Percentiles rank a stretch among this genome's conserved stretches.
phyloP scores from a whole-genome alignment of 192 early-diverging fungal species.

The Endogone sp. region DNA sequence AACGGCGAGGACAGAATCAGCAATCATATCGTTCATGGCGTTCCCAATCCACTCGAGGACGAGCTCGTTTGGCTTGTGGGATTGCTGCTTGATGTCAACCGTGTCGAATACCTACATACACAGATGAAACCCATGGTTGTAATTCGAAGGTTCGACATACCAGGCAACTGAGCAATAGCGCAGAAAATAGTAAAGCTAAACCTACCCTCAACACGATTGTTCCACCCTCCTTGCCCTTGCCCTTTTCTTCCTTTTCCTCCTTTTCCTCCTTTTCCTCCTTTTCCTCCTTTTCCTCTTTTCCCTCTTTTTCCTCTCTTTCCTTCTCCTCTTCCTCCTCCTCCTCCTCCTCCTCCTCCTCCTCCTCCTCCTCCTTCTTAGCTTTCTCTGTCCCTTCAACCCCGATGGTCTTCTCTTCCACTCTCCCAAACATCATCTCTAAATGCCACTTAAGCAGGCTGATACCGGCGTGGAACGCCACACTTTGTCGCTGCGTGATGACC shows the following conservation, averaged over 20 bases:
- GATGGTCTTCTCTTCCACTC: background rate
- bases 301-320: background rate
- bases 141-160: too few species aligned
- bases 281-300: background rate
- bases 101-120: conserved; percentile 71
- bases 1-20: conserved; percentile 87
- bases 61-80: conserved; percentile 53
- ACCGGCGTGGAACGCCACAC: conserved; percentile 71
- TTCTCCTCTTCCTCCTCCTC: background rate
- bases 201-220: background rate
- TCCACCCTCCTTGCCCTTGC: background rate
- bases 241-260: too few species aligned
- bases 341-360: background rate
- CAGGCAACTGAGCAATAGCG: background rate
- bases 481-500: conserved; percentile 72
- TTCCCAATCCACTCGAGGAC: conserved; percentile 91
- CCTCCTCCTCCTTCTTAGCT: background rate
- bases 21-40: conserved; percentile 92
- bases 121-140: too few species aligned
- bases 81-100: conserved; percentile 64
- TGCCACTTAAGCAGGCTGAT: conserved; percentile 83
- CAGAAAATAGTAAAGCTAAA: background rate
- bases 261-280: conserved; percentile 1
- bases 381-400: background rate
- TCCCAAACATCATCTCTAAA: conserved; percentile 93